Evolutionary conservation across 2,329 filamentous ascomycete species (phyloP).

Genomic region (Didymella sp.): DNA sequence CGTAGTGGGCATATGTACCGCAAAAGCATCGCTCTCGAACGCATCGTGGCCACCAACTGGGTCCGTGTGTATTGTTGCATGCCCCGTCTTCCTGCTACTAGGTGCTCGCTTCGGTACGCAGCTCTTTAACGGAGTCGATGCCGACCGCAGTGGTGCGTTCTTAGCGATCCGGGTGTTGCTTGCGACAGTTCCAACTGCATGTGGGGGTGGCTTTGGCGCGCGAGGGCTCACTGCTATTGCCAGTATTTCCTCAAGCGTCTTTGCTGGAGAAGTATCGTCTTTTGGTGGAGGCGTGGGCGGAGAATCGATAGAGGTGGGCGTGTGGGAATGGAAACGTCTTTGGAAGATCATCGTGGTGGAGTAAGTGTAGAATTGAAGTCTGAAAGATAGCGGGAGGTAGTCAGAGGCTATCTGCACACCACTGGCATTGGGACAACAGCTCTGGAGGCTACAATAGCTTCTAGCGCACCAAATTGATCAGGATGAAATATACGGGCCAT

Average conservation of each 20-base stretch:
- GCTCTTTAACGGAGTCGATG: slow-evolving; percentile 8
- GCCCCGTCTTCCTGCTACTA: slow-evolving; percentile 34
- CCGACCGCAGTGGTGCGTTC: background rate
- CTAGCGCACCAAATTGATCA: background rate
- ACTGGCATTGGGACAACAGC: background rate
- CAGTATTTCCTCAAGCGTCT: slow-evolving; percentile 25
- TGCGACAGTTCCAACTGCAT: slow-evolving; percentile 13
- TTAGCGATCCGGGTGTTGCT: slow-evolving; percentile 1
- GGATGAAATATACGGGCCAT: background rate
- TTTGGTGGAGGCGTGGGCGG: slow-evolving; percentile 16
- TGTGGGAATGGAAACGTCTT: slow-evolving; percentile 11
- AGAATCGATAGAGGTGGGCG: slow-evolving; percentile 9
- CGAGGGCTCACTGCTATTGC: slow-evolving; percentile 20
- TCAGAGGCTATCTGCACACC: background rate
- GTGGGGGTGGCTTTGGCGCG: slow-evolving; percentile 15
- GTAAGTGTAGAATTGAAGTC: background rate
- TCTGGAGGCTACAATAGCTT: background rate
- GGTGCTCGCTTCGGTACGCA: slow-evolving; percentile 22
- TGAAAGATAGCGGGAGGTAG: background rate
- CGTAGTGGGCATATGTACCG: slow-evolving; percentile 45
- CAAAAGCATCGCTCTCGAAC: slow-evolving; percentile 46
- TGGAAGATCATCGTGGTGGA: slow-evolving; percentile 26
- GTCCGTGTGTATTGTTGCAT: slow-evolving; percentile 39
- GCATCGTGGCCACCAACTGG: slow-evolving; percentile 32
- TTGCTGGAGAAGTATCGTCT: slow-evolving; percentile 15